A percentile compares a stretch with the other conserved stretches of the same genome.
phyloP scores from a whole-genome alignment of 176 grass and related monocot species.

The Raddia guianensis region DNA sequence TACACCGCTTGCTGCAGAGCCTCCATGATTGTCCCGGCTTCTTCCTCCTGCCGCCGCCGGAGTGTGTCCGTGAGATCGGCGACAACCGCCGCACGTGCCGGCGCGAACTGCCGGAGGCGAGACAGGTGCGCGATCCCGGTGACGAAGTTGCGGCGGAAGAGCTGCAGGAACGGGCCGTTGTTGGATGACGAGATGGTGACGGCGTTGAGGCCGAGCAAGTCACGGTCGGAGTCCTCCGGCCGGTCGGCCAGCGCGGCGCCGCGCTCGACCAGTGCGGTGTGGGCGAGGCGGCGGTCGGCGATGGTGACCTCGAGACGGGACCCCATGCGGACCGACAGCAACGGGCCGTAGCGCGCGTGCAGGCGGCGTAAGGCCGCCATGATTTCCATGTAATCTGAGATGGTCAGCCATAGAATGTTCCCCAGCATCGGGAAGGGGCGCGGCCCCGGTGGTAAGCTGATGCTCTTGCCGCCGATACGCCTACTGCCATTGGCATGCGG shows the following conservation, averaged over 20 bases:
- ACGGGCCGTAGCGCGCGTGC: neutral
- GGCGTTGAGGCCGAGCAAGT: neutral
- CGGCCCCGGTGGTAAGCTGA: no score
- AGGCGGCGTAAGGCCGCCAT: no score
- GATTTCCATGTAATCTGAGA: no score
- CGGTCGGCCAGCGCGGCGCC: slow-evolving; percentile 24
- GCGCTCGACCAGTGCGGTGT: neutral
- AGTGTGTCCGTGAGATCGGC: slow-evolving; percentile 29
- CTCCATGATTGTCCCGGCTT: neutral
- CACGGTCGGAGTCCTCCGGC: neutral
- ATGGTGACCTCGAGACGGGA: neutral
- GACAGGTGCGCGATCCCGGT: slow-evolving; percentile 29
- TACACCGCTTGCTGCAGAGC: slow-evolving; percentile 39
- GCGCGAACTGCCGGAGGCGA: slow-evolving; percentile 18
- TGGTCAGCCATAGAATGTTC: no score
- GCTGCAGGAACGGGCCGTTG: slow-evolving; percentile 44
- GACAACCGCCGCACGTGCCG: slow-evolving; percentile 25
- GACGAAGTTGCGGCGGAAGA: slow-evolving; percentile 42
- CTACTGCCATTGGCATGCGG: no score
- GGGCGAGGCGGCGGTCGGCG: neutral
- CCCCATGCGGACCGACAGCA: slow-evolving; percentile 18
- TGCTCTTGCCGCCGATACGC: no score
- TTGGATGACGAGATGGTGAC: slow-evolving; percentile 7
- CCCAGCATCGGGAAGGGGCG: no score
- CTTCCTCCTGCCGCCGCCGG: neutral